Evolutionary conservation across 2,329 filamentous ascomycete genomes (phyloP).

Genomic region (Aspergillus caelatus): DNA sequence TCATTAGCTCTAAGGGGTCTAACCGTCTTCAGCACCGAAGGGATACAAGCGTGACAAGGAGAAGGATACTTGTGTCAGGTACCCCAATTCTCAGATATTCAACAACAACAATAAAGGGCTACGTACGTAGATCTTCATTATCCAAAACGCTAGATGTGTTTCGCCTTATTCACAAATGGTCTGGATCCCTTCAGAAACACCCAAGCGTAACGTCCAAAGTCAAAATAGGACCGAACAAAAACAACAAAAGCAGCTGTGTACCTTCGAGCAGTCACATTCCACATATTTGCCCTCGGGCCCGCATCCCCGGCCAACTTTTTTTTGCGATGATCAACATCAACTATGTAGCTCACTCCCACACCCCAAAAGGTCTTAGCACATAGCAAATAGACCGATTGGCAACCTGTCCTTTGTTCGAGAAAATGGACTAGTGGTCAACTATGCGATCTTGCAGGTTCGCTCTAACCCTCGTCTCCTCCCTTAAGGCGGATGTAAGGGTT

Average conservation of each 20-base stretch:
- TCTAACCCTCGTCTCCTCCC: slow-evolving; percentile 7
- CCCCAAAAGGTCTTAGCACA: slow-evolving; percentile 1
- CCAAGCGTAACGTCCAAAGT: background rate
- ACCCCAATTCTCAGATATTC: background rate
- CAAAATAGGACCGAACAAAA: background rate
- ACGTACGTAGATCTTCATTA: background rate
- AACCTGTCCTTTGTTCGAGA: slow-evolving; percentile 17
- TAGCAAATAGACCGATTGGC: slow-evolving; percentile 20
- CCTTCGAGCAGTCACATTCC: slow-evolving; percentile 23
- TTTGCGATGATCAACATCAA: slow-evolving; percentile 12
- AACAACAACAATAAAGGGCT: background rate
- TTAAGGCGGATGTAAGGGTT: slow-evolving; percentile 22
- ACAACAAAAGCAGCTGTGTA: slow-evolving; percentile 4
- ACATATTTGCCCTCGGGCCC: slow-evolving; percentile 13
- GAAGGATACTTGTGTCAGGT: background rate
- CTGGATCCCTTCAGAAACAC: background rate
- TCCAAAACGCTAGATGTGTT: background rate
- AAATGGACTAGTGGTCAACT: slow-evolving; percentile 15
- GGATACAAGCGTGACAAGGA: slow-evolving; percentile 1
- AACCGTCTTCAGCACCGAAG: background rate
- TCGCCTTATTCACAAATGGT: background rate
- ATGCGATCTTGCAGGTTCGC: slow-evolving; percentile 11
- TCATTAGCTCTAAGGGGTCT: background rate
- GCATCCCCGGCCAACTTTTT: slow-evolving; percentile 16
- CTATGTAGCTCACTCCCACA: slow-evolving; percentile 5